These are phyloP conservation scores for Xylogone sp. DNA, from an alignment of 2,329 filamentous ascomycete genomes.

Conservation along the genomic window DNA sequence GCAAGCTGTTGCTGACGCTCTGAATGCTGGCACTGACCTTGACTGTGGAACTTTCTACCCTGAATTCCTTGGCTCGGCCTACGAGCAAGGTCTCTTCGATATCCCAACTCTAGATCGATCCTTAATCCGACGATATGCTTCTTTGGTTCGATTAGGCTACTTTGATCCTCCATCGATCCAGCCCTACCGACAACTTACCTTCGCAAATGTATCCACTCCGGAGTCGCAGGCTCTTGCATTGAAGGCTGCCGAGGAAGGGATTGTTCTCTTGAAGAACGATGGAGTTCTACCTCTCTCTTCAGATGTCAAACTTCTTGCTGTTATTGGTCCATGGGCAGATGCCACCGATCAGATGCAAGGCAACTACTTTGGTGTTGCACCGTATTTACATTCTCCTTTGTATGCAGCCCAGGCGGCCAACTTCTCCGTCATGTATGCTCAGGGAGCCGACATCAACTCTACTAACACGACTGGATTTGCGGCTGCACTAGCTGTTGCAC, in stretches of 20 bases:
- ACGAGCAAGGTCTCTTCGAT: constrained; percentile 35
- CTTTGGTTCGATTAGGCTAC: constrained; percentile 52
- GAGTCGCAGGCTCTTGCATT: constrained; percentile 14
- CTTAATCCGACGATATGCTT: constrained; percentile 48
- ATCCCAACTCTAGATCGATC: constrained; percentile 44
- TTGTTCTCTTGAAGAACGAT: constrained; percentile 22
- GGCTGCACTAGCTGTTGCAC: constrained; percentile 34
- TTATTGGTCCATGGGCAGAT: constrained; percentile 19
- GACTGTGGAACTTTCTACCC: constrained; percentile 17
- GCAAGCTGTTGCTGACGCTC: constrained; percentile 30
- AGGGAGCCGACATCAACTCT: constrained; percentile 29
- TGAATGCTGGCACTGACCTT: constrained; percentile 29
- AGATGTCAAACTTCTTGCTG: constrained; percentile 10
- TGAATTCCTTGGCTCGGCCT: constrained; percentile 11
- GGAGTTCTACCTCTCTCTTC: constrained; percentile 14
- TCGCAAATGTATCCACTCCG: constrained; percentile 30
- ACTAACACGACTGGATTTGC: constrained; percentile 24
- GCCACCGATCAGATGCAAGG: constrained; percentile 23
- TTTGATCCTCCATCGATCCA: constrained; percentile 46
- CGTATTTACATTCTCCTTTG: constrained; percentile 25
- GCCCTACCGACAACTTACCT: constrained; percentile 49
- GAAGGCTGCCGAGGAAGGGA: constrained; percentile 18
- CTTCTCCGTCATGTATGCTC: constrained; percentile 36
- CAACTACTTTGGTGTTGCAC: constrained; percentile 17
- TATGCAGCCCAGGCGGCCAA: constrained; percentile 40